Evolutionary conservation across 2,329 filamentous ascomycete species (phyloP).

Genomic region (Nigrospora osmanthi): DNA sequence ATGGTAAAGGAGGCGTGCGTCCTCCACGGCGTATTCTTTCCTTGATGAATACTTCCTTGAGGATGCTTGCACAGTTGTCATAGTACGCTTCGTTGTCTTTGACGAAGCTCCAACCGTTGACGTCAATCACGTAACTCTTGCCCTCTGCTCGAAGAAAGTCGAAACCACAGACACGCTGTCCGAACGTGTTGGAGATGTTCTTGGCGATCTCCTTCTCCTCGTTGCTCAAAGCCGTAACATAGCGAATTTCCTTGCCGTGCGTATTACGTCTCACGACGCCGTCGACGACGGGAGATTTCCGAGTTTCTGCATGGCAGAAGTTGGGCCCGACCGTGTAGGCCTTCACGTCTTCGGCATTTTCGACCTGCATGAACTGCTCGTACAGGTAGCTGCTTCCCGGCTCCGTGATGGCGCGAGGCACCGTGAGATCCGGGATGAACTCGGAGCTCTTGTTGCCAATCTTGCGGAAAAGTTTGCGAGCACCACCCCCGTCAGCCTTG

Average conservation of each 20-base stretch:
- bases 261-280: slow-evolving; percentile 93
- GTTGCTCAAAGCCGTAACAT: slow-evolving; percentile 75
- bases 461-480: slow-evolving; percentile 87
- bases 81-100: slow-evolving; percentile 99
- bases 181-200: slow-evolving; percentile 85
- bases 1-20: slow-evolving; percentile 47
- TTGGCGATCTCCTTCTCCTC: slow-evolving; percentile 82
- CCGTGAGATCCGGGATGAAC: slow-evolving; percentile 67
- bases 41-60: slow-evolving; percentile 80
- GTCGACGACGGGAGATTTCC: slow-evolving; percentile 95
- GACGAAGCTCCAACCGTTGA: slow-evolving; percentile 99
- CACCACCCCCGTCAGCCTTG: slow-evolving; percentile 77
- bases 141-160: slow-evolving; percentile 82
- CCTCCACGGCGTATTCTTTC: slow-evolving; percentile 62
- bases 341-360: slow-evolving; percentile 97
- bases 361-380: slow-evolving; percentile 92
- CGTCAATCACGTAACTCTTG: slow-evolving; percentile 95
- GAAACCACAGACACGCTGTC: slow-evolving; percentile 92
- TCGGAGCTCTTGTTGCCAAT: slow-evolving; percentile 99
- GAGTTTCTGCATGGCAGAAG: slow-evolving; percentile 94
- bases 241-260: slow-evolving; percentile 93
- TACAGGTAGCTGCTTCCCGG: slow-evolving; percentile 83
- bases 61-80: slow-evolving; percentile 77
- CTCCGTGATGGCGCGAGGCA: slow-evolving; percentile 77
- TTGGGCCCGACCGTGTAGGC: slow-evolving; percentile 91